Evolutionary conservation across 805 yeast genomes (phyloP), one percentile per base, ranked within the genome.

Genomic region (Saccharomycopsis sp.): DNA sequence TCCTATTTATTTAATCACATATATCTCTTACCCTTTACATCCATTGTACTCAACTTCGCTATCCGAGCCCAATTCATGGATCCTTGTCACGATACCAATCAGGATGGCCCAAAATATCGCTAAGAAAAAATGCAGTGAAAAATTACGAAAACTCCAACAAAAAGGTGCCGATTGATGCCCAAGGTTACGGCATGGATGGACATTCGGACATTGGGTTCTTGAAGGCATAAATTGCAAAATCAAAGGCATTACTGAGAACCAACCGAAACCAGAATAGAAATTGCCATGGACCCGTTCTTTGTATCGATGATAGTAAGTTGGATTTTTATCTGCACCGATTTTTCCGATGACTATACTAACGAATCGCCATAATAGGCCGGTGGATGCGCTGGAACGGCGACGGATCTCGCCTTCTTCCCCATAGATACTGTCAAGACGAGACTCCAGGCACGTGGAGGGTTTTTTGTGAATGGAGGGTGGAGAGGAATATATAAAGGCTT

Each of bases 401-500:
- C 97, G 0, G 99, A 94, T 73, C 76, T 94, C 44, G 90, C 87
- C 2, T 94, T 94, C 72, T 94, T 93, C 75, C 99, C 99, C 14
- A 89, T 94, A 47, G 99, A 94, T 67, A 94, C 99, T 1, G 66
- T 94, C 58, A 94, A 94, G 73, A 94, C 99, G 0, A 77, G 99
- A 58, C 75, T 94, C 15, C 99, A 94, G 70, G 98, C 99, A 20
- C 84, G 84, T 68, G 97, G 97, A 41, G 99, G 99, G 0, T 93
- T 94, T 67, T 89, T 90, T 70, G 75, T 72, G 17, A 93, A 92
- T 72, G 99, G 99, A 29, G 99, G 97, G 1, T 93, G 93, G 81
- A 75, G 72, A 55, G 98, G 98, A 0, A 84, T 94, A 20, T 94
- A 94, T 66, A 79, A 86, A 64, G 99, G 99, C 1, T 76, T 94